Base-by-base conservation (phyloP, 495 filamentous ascomycete species). In the Hypoxylon rickii region DNA sequence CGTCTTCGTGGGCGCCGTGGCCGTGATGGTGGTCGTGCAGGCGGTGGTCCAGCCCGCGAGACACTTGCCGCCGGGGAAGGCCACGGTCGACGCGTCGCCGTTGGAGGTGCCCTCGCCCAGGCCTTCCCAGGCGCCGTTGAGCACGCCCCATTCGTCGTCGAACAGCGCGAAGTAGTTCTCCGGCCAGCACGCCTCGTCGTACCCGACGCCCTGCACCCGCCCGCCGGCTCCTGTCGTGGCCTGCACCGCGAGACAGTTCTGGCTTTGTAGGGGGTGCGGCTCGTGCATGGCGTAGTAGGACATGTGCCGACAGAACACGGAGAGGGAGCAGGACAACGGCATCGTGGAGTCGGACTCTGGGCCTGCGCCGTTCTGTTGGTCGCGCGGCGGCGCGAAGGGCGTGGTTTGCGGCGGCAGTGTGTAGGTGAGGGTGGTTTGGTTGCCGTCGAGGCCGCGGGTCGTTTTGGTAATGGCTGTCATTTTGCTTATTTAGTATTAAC, bases 91-190 rank as follows among this genome's bases (percentile, higher is more conserved):
- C 1, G 15, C 29, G 29, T 24, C n/a, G 26, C 56, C 56, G 15
- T 53, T 43, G 32, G 37, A n/a, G 3, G 7, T 3, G 24, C 7
- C 20, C 7, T 15, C 5, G 29, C 26, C 21, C 2, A 3, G 2
- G 18, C 7, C 20, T 7, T 13, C 5, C 37, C 26, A 19, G 5
- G 19, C 46, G 38, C 47, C 53, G 44, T 54, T 39, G 5, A 54
- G 22, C 13, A 47, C 49, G 17, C 37, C 49, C 56, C 50, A 53
- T 44, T 60, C 56, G 49, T 44, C 43, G 20, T 31, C 31, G 56
- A 60, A 60, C 7, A 60, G 49, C 16, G 37, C 44, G 50, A 60
- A 60, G 50, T 60, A 60, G 24, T 60, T 60, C 19, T 38, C 24
- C 1, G 58, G 51, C 41, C 41, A 55, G 52, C 54, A 56, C 7